phyloP scores from a whole-genome alignment of 2,329 filamentous ascomycete species.

The Colletotrichum viniferum region DNA sequence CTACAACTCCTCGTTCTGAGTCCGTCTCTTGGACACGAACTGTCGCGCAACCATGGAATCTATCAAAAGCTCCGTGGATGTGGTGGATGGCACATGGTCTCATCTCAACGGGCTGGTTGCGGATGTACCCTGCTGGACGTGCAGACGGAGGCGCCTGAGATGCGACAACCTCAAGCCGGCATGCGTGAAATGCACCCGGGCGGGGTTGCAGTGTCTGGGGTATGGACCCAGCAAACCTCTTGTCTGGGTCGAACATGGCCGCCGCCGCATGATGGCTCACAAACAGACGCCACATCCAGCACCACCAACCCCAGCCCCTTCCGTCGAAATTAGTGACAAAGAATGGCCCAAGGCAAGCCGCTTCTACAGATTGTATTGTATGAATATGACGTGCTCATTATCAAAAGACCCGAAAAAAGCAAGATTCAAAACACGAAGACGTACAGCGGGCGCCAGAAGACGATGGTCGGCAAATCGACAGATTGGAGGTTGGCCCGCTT shows the following conservation, averaged over 20 bases:
- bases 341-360: neutral
- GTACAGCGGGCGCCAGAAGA: neutral
- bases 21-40: neutral
- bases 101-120: neutral
- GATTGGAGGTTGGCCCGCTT: accelerated
- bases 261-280: neutral
- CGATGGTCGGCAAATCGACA: neutral
- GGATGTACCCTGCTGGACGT: neutral
- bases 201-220: conserved; percentile 16
- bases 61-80: neutral
- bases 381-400: neutral
- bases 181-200: conserved; percentile 24
- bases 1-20: neutral
- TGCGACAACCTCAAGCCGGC: conserved; percentile 24
- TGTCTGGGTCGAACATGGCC: neutral
- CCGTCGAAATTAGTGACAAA: accelerated
- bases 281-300: neutral
- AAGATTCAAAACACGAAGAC: neutral
- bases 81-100: neutral
- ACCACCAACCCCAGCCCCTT: neutral
- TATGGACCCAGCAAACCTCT: neutral
- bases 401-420: accelerated
- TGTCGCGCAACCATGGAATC: neutral
- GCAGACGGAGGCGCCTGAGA: conserved; percentile 17
- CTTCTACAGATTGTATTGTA: neutral